A percentile compares a stretch with the other conserved stretches of the same genome.
Conservation (phyloP, 352 stramenopile species). For the Elongisporangium prolatum region DNA sequence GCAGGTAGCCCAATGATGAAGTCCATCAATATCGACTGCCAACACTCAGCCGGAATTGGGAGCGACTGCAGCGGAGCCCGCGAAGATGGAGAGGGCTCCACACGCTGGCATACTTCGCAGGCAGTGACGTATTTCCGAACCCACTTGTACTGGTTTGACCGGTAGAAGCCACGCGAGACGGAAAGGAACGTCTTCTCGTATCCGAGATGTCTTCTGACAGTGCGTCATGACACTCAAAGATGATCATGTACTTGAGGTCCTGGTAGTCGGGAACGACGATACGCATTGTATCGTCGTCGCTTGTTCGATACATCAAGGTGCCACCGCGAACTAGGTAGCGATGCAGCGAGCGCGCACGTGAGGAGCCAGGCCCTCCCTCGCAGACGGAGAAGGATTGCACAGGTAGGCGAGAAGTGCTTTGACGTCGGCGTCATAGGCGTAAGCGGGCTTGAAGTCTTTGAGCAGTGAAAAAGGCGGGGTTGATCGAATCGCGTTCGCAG, state of each 20-base stretch:
- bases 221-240: constrained; percentile 11
- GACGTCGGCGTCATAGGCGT: neutral
- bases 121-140: constrained; percentile 20
- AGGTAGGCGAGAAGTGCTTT: neutral
- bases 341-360: constrained; percentile 4
- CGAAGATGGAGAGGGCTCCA: constrained; percentile 7
- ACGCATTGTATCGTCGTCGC: constrained; percentile 11
- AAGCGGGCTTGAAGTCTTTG: neutral
- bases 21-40: constrained; percentile 15
- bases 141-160: constrained; percentile 26
- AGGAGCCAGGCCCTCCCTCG: neutral
- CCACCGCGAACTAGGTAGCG: constrained; percentile 3
- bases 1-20: constrained; percentile 15
- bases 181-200: constrained; percentile 21
- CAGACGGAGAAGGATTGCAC: neutral
- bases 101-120: constrained; percentile 21
- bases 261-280: too few species aligned
- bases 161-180: constrained; percentile 15
- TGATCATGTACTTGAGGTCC: constrained; percentile 3
- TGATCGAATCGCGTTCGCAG: neutral
- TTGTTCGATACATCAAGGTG: constrained; percentile 6
- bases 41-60: constrained; percentile 1
- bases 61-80: constrained; percentile 8
- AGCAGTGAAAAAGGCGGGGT: neutral
- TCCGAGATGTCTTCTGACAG: constrained; percentile 14